Conservation (phyloP, 2,329 filamentous ascomycete species). For the Rutstroemia sp. region DNA sequence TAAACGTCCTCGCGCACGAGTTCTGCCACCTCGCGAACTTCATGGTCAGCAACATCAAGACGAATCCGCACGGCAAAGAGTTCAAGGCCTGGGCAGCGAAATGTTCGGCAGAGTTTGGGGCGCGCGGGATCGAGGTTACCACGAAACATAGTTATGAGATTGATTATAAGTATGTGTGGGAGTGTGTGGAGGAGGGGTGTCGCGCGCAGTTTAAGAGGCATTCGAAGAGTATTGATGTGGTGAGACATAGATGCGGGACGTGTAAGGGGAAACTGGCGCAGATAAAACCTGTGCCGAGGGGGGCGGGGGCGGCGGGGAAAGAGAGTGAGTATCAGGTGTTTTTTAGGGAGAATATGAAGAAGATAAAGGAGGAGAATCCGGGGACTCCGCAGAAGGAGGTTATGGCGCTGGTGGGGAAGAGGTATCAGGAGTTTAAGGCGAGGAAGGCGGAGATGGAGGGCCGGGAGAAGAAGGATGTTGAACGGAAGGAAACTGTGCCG, state of each 20-base stretch:
- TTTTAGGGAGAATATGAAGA: constrained; percentile 61
- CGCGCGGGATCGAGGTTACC: constrained; percentile 67
- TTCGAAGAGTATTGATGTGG: constrained; percentile 73
- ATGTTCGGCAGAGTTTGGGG: constrained; percentile 48
- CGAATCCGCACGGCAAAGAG: constrained; percentile 72
- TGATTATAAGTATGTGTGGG: constrained; percentile 87
- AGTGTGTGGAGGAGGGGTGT: constrained; percentile 56
- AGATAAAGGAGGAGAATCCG: constrained; percentile 46
- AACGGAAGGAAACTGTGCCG: constrained; percentile 9
- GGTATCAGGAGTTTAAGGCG: constrained; percentile 49
- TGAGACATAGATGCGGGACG: constrained; percentile 64
- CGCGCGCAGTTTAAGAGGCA: constrained; percentile 71
- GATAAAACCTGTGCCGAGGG: constrained; percentile 67
- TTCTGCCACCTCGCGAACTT: constrained; percentile 93
- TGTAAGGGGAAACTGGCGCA: constrained; percentile 68
- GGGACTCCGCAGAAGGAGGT: constrained; percentile 56
- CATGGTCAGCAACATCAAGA: constrained; percentile 70
- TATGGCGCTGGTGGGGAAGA: constrained; percentile 58
- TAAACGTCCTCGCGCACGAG: constrained; percentile 93
- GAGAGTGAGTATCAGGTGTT: constrained; percentile 48
- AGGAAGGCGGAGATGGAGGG: constrained; percentile 13
- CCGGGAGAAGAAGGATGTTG: background rate
- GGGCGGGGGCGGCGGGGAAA: constrained; percentile 15
- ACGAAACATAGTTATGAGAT: constrained; percentile 89
- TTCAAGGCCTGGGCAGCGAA: constrained; percentile 70